Evolutionary conservation across 768 basidiomycete species (phyloP).

Genomic region (Cubamyces lactineus): DNA sequence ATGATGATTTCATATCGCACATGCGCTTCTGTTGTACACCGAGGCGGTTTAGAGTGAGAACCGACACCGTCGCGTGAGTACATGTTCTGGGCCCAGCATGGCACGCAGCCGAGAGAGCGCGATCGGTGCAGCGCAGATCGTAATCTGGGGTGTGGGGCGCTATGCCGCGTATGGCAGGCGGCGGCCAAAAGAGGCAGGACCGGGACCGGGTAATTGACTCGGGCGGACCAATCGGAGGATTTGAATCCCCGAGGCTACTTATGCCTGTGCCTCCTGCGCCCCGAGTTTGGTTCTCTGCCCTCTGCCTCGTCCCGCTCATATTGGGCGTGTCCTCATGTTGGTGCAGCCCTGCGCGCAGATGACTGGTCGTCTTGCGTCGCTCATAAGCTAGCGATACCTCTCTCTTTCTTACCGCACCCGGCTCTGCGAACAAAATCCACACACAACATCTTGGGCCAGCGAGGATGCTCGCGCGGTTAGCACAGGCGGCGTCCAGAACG

Average conservation of each 20-base stretch:
- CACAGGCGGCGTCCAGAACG: conserved; percentile 19
- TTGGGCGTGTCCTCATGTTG: conserved; percentile 19
- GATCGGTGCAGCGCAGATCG: conserved; percentile 23
- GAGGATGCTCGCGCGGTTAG: conserved; percentile 19
- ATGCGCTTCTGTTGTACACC: no score
- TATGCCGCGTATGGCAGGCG: conserved; percentile 1
- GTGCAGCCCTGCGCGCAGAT: conserved; percentile 21
- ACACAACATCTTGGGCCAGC: background rate
- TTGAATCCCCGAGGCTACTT: conserved; percentile 8
- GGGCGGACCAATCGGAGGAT: conserved; percentile 17
- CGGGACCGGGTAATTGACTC: conserved; percentile 16
- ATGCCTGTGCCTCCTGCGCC: background rate
- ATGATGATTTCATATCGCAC: no score
- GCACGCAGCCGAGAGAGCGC: background rate
- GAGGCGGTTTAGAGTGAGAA: no score
- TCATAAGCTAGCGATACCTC: conserved; percentile 11
- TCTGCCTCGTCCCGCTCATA: conserved; percentile 11
- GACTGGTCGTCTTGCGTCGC: conserved; percentile 14
- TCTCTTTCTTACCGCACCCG: background rate
- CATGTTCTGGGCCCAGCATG: background rate
- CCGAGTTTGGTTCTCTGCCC: background rate
- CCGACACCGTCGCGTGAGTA: no score
- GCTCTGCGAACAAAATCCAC: no score
- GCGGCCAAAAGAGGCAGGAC: background rate
- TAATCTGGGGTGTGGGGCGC: conserved; percentile 21